These are phyloP conservation scores for Asterophora parasitica DNA, from an alignment of 768 basidiomycete species.

Conservation along the genomic window DNA sequence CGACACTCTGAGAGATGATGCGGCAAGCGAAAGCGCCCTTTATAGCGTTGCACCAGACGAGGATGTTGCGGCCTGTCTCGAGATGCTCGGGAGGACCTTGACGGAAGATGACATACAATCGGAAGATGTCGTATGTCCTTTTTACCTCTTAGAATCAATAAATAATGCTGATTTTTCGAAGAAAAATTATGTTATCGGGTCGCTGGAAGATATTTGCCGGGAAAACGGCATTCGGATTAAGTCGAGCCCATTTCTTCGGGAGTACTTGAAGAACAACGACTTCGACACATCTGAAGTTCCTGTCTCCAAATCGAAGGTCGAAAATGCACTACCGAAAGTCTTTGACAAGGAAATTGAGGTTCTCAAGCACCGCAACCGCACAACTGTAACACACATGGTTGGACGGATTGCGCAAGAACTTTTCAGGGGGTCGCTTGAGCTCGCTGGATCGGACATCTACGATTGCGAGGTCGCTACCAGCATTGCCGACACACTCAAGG, in stretches of 20 bases:
- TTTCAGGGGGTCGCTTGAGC: conserved; percentile 40
- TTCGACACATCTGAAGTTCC: conserved; percentile 20
- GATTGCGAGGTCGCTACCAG: conserved; percentile 25
- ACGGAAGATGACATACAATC: conserved; percentile 37
- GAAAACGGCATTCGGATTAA: conserved; percentile 26
- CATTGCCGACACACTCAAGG: conserved; percentile 18
- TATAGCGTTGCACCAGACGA: conserved; percentile 10
- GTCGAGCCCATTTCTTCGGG: conserved; percentile 38
- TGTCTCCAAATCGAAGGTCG: conserved; percentile 1
- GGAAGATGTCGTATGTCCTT: conserved; percentile 40
- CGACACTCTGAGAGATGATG: conserved; percentile 24
- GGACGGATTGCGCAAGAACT: conserved; percentile 41
- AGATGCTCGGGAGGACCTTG: conserved; percentile 41
- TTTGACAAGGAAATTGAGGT: conserved; percentile 20
- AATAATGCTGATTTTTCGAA: conserved; percentile 14
- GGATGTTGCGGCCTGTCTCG: conserved; percentile 21
- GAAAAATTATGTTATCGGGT: conserved; percentile 40
- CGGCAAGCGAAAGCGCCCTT: conserved; percentile 23
- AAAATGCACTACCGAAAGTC: conserved; percentile 16
- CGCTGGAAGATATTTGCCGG: conserved; percentile 34
- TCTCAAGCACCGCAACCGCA: conserved; percentile 25
- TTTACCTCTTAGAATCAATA: background rate
- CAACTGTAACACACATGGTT: conserved; percentile 44
- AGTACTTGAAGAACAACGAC: conserved; percentile 23
- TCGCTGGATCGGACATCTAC: conserved; percentile 28